Evolutionary conservation across 768 basidiomycete genomes (phyloP).

Genomic region (Trametes sanguinea): DNA sequence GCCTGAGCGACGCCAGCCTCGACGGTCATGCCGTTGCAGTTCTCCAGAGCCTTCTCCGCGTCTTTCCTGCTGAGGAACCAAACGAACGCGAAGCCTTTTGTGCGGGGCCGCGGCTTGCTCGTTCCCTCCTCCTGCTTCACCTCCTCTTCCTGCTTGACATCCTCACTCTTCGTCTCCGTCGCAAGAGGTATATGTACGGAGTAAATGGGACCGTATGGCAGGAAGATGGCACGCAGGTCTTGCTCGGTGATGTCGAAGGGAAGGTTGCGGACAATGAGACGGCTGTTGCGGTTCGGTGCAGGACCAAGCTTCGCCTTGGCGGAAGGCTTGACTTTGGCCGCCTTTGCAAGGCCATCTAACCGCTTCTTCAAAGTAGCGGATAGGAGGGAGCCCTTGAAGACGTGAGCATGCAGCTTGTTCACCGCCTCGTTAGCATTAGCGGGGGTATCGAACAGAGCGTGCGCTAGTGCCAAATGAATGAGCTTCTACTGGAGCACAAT

Average conservation of each 20-base stretch:
- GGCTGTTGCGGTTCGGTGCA: conserved; percentile 68
- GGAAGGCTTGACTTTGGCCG: conserved; percentile 28
- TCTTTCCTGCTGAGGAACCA: conserved; percentile 89
- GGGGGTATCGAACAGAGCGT: conserved; percentile 72
- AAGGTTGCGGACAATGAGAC: conserved; percentile 90
- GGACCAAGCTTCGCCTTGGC: conserved; percentile 32
- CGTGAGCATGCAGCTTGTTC: conserved; percentile 84
- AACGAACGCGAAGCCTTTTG: conserved; percentile 91
- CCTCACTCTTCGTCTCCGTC: conserved; percentile 28
- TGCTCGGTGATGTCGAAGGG: conserved; percentile 82
- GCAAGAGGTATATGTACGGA: conserved; percentile 75
- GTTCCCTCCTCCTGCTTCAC: conserved; percentile 33
- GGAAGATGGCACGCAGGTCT: conserved; percentile 83
- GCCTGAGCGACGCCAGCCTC: conserved; percentile 61
- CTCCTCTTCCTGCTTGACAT: conserved; percentile 29
- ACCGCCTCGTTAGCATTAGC: conserved; percentile 70
- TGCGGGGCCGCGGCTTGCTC: conserved; percentile 33
- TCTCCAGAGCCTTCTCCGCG: conserved; percentile 79
- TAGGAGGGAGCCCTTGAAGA: conserved; percentile 87
- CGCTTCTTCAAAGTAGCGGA: conserved; percentile 88
- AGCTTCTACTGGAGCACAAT: no score
- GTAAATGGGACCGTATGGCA: conserved; percentile 85
- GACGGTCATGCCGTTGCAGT: conserved; percentile 74
- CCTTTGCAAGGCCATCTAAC: conserved; percentile 64
- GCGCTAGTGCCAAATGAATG: conserved; percentile 44